Evolutionary conservation across 148 eudicot species (phyloP).

Genomic region (Dysphania ambrosioides): DNA sequence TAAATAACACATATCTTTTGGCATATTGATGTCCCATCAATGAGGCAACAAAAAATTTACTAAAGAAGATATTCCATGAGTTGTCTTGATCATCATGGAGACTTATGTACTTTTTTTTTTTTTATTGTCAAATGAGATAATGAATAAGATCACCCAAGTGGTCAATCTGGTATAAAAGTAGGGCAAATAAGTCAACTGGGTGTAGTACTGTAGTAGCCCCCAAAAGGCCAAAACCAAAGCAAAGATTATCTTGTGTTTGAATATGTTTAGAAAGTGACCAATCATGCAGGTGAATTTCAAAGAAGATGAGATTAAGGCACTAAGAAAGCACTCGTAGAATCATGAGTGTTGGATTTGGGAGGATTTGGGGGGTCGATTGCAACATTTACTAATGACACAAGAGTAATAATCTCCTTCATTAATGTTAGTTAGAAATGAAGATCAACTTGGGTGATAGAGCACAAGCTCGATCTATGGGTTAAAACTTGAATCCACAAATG

Average conservation of each 20-base stretch:
- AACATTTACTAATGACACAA: neutral
- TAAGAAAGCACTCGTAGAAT: slow-evolving; percentile 11
- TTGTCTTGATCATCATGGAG: too few relatives aligned
- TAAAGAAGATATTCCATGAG: too few relatives aligned
- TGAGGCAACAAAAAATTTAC: too few relatives aligned
- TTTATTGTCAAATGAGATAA: neutral
- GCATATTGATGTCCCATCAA: too few relatives aligned
- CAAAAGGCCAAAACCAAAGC: neutral
- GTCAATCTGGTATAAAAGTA: slow-evolving; percentile 18
- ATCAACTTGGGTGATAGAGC: neutral
- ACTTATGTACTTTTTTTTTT: too few relatives aligned
- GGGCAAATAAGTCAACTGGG: slow-evolving; percentile 18
- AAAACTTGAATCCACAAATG: neutral
- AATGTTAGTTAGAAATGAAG: slow-evolving; percentile 6
- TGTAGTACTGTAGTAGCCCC: slow-evolving; percentile 11
- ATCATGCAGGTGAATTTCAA: slow-evolving; percentile 26
- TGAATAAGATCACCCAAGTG: slow-evolving; percentile 17
- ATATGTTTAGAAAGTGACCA: slow-evolving; percentile 11
- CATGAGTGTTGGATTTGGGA: slow-evolving; percentile 25
- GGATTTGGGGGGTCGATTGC: slow-evolving; percentile 32
- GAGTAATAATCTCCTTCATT: neutral
- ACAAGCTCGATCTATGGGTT: slow-evolving; percentile 6
- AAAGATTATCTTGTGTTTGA: slow-evolving; percentile 15
- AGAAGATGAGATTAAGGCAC: slow-evolving; percentile 26
- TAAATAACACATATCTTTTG: too few relatives aligned